phyloP scores from a whole-genome alignment of 2,329 filamentous ascomycete species.

The Dactylonectria macrodidyma region DNA sequence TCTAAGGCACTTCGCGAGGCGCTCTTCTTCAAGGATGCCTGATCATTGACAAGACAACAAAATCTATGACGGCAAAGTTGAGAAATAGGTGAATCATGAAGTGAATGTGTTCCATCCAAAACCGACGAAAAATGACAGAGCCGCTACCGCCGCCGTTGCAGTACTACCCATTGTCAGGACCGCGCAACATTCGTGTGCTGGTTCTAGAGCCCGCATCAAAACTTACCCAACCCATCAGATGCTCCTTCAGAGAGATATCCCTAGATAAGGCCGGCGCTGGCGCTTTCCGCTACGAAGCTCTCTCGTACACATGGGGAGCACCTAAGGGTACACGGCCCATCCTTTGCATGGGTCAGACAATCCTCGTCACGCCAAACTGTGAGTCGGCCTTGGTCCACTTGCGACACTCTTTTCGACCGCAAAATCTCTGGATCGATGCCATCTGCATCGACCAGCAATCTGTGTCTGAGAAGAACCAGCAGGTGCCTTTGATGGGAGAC shows the following conservation, averaged over 20 bases:
- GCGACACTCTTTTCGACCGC: background rate
- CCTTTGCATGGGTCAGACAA: background rate
- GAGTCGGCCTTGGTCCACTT: background rate
- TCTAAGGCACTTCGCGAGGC: too few species aligned
- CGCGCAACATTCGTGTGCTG: background rate
- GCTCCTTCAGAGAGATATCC: background rate
- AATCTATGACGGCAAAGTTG: too few species aligned
- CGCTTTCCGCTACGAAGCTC: background rate
- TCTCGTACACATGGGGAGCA: background rate
- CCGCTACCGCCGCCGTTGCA: background rate
- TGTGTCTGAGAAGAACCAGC: background rate
- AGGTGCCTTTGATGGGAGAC: background rate
- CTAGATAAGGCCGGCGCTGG: background rate
- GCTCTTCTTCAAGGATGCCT: too few species aligned
- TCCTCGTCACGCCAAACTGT: background rate
- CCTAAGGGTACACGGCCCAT: background rate
- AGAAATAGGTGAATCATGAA: too few species aligned
- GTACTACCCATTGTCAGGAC: background rate
- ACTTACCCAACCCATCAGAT: background rate
- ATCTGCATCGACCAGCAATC: slow-evolving; percentile 11
- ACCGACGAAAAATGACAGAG: too few species aligned
- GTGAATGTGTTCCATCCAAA: too few species aligned
- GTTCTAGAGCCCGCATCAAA: background rate
- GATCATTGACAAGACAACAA: too few species aligned
- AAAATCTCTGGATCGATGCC: background rate